A percentile compares a stretch with the other conserved stretches of the same genome.
These are phyloP conservation scores for Sclerotinia nivalis DNA, from an alignment of 2,329 filamentous ascomycete genomes.

Conservation along the genomic window DNA sequence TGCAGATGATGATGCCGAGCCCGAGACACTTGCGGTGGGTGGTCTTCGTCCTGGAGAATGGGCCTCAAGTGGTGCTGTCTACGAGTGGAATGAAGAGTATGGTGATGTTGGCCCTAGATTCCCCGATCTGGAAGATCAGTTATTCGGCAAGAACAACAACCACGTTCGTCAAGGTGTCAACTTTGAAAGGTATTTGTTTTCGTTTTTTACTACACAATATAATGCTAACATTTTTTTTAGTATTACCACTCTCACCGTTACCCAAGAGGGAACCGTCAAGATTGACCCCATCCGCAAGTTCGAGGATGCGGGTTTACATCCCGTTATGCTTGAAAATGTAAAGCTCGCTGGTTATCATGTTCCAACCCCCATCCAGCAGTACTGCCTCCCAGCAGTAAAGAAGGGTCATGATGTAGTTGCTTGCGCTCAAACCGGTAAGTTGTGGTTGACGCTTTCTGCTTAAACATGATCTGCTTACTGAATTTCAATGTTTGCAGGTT, in stretches of 20 bases:
- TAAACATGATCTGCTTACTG: not conserved
- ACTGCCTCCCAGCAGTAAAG: conserved; percentile 77
- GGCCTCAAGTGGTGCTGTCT: conserved; percentile 49
- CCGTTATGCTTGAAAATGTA: conserved; percentile 77
- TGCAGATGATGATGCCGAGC: conserved; percentile 10
- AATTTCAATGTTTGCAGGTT: conserved; percentile 59
- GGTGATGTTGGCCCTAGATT: conserved; percentile 80
- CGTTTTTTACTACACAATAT: conserved; percentile 4
- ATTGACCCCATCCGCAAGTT: conserved; percentile 60
- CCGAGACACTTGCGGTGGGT: conserved; percentile 29
- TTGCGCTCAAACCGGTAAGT: conserved; percentile 86
- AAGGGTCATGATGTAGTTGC: conserved; percentile 80
- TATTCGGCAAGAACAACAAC: conserved; percentile 63
- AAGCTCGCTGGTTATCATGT: conserved; percentile 66
- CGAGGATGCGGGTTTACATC: conserved; percentile 78
- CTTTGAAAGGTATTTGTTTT: conserved; percentile 57
- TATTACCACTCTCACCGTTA: conserved; percentile 55
- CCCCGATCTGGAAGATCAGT: conserved; percentile 67
- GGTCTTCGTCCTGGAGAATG: conserved; percentile 35
- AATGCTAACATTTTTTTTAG: conserved; percentile 44
- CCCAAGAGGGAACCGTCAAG: conserved; percentile 56
- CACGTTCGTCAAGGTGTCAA: conserved; percentile 58
- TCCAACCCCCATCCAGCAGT: conserved; percentile 87
- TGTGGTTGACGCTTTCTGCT: not conserved
- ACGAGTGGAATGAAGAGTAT: conserved; percentile 82